These are phyloP conservation scores for Dacryopinax spathularia DNA, from an alignment of 768 basidiomycete genomes.

Conservation along the genomic window DNA sequence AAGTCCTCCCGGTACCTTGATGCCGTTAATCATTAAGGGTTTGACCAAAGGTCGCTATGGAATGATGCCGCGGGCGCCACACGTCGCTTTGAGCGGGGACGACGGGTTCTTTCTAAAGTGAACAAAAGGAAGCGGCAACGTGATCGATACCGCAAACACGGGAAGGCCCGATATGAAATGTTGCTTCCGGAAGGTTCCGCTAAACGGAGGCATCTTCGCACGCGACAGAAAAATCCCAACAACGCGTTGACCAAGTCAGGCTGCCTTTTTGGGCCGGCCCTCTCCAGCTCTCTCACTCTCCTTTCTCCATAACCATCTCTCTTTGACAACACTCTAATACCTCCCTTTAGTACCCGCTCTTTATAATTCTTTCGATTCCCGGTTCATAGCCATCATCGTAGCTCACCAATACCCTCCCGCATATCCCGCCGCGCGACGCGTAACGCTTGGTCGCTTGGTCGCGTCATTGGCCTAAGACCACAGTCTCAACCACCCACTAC, in stretches of 20 bases:
- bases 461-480: neutral
- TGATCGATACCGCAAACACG: neutral
- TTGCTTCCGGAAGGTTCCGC: conserved; percentile 1
- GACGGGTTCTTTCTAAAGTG: neutral
- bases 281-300: neutral
- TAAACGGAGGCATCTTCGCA: neutral
- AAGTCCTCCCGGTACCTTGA: neutral
- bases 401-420: neutral
- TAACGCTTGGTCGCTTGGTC: neutral
- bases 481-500: neutral
- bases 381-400: neutral
- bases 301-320: neutral
- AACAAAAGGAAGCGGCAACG: conserved; percentile 5
- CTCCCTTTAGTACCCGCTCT: conserved; percentile 1
- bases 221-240: conserved; percentile 1
- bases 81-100: neutral
- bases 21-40: conserved; percentile 2
- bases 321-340: neutral
- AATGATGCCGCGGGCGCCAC: conserved; percentile 5
- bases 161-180: neutral
- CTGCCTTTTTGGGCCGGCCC: conserved; percentile 2
- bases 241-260: conserved; percentile 2
- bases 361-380: conserved; percentile 5
- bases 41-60: neutral
- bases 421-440: neutral